Conservation (phyloP, 805 yeast genomes). For the Kluyveromyces lactis region DNA sequence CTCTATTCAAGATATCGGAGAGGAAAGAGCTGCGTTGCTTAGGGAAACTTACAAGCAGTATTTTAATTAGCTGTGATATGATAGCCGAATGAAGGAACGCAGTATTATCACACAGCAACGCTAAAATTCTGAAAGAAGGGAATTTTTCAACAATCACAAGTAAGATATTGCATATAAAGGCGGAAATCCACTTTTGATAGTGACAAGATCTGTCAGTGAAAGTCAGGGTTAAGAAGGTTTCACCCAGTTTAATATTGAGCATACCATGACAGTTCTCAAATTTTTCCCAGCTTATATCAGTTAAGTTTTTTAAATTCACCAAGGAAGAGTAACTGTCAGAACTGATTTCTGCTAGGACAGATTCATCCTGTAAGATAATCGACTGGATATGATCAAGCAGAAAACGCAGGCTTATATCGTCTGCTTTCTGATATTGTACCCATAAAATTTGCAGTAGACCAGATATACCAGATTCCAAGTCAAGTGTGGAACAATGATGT, state of each 20-base stretch:
- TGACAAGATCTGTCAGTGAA: background rate
- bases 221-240: background rate
- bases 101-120: background rate
- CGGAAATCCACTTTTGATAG: background rate
- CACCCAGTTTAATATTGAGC: background rate
- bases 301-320: background rate
- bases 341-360: background rate
- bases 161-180: background rate
- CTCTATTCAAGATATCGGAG: slow-evolving; percentile 1
- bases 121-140: background rate
- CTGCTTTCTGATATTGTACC: background rate
- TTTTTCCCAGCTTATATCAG: background rate
- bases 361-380: background rate
- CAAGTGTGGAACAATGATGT: too few relatives aligned
- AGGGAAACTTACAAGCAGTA: background rate
- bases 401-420: background rate
- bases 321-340: background rate
- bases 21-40: background rate
- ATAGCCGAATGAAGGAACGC: background rate
- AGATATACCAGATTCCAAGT: too few relatives aligned
- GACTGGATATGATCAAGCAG: background rate
- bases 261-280: background rate
- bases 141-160: background rate
- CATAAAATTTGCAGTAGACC: too few relatives aligned
- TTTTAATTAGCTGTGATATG: background rate